Evolutionary conservation across 2,329 filamentous ascomycete genomes (phyloP), one percentile per base, ranked within the genome.

Genomic region (Grosmannia penicillata): DNA sequence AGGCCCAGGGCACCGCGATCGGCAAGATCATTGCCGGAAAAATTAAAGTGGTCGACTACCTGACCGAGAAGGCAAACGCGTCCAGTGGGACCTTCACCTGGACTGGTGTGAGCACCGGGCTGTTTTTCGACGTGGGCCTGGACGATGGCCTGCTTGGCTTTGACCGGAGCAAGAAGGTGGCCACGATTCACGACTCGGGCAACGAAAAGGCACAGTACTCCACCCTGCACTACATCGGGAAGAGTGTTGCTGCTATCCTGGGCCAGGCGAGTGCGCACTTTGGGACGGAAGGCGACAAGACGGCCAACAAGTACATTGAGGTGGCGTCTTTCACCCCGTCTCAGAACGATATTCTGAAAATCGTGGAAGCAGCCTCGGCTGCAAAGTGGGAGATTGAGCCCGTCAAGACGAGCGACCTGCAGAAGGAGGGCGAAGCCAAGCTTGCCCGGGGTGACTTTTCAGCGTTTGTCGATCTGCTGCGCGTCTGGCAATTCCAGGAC

Each of bases 311-410:
- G 42, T 73, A 72, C 3, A 63, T 72, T 8, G 57, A 71, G 27
- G 59, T 62, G 2, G 70, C 70, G 3, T 74, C 68, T 1, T 72
- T 77, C 46, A 65, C 65, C 23, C 63, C 67, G 0, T 66, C 67
- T 1, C 74, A 78, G 53, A 69, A 70, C 15, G 61, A 78, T 45
- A 53, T 82, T 2, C 49, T 79, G 2, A 53, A 56, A 11, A 51
- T 62, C 1, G 55, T 70, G 3, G 70, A 81, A 53, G 63, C 66
- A 40, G 55, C 62, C 10, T 70, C 67, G 0, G 36, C 23, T 34
- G 49, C 56, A 15, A 66, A 68, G 43, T 77, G 66, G 61, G 56
- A 59, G 0, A 57, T 75, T 2, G 60, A 57, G 4, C 53, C 51
- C 7, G 41, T 53, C 8, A 52, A 45, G 9, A 54, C 56, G 17